Conservation (phyloP, 352 stramenopile species). For the Pythium plurisporium region DNA sequence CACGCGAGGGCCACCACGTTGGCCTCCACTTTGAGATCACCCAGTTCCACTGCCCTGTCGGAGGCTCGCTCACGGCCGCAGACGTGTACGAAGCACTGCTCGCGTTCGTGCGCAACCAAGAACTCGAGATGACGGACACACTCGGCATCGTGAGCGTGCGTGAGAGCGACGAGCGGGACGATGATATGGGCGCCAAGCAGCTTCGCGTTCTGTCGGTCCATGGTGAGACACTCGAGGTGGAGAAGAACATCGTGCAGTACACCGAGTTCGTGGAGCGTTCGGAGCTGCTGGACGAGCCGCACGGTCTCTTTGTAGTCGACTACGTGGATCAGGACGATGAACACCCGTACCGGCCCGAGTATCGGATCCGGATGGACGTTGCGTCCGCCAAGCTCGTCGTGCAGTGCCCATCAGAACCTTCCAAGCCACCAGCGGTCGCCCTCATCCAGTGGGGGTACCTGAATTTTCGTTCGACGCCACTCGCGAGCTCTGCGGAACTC, state of each 20-base stretch:
- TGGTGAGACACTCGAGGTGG: not conserved
- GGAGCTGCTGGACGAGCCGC: not conserved
- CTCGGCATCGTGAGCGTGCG: not conserved
- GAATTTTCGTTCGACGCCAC: not conserved
- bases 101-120: not conserved
- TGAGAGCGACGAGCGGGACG: not conserved
- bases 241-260: constrained; percentile 8
- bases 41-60: not conserved
- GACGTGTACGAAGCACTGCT: constrained; percentile 7
- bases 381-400: not conserved
- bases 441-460: not conserved
- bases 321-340: constrained; percentile 17
- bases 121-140: not conserved
- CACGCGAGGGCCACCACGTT: not conserved
- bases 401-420: not conserved
- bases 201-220: not conserved
- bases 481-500: not conserved
- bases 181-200: not conserved
- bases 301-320: constrained; percentile 3
- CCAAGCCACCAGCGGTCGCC: not conserved
- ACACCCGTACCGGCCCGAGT: constrained; percentile 1
- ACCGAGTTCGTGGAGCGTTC: not conserved
- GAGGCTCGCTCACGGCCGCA: not conserved
- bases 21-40: not conserved
- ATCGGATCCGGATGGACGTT: constrained; percentile 8